Evolutionary conservation across 176 grass and related monocot genomes (phyloP), one percentile per base, ranked within the genome.

Genomic region (Carex littledalei): DNA sequence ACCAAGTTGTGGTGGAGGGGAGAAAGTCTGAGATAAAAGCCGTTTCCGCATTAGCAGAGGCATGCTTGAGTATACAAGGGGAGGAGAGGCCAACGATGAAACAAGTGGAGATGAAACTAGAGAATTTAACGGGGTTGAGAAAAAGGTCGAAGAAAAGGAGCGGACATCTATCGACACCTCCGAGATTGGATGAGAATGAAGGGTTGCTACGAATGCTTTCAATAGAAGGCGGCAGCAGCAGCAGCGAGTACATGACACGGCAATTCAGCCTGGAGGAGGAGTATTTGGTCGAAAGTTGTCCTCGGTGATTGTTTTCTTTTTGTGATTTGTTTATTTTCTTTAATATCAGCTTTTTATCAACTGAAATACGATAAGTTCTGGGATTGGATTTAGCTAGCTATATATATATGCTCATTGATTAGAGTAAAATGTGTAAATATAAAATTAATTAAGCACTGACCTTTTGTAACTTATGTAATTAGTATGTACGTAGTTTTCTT

Each of bases 241-340:
- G 86, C 18, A 53, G 37, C 62, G 37, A 59, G 43, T 58, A 63
- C 14, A 29, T 69, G 81, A 83, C 81, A 18, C 63, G 85, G 64
- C 85, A 72, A 32, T 87, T 41, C 13, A 87, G 86, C 64, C 43
- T 83, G 4, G 79, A 87, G 29, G 54, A 87, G 18, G 65, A 74
- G 26, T 83, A 83, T 32, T 79, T 84, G 82, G 59, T 79, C 3
- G 72, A 66, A 20, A 81, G 17, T n/a, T 81, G 16, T 21, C 63
- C 53, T 53, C 16, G 82, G 2, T 88, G 60, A 88, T 88, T 6
- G 21, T 82, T 15, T 82, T 55, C 6, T n/a, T 60, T 6, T 45
- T 57, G 9, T 24, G 12, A 45, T 72, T 21, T 78, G 16, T 82
- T 14, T 78, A 31, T 82, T 14, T 47, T 63, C n/a, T 49, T 13